Evolutionary conservation across 805 yeast genomes (phyloP).

Genomic region (Sugiyamaella chiloensis): DNA sequence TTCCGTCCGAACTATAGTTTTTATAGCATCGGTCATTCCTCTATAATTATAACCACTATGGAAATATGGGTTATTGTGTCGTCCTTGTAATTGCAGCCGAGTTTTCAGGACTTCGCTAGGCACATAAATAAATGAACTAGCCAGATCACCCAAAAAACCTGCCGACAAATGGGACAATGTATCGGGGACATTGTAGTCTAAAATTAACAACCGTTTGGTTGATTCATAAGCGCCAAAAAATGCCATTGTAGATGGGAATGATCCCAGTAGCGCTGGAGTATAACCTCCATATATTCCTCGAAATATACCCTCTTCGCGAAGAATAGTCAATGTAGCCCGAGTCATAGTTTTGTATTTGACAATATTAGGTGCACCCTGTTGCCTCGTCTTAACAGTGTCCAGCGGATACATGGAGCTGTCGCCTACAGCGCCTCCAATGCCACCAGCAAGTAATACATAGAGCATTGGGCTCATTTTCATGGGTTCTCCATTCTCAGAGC

Average conservation of each 20-base stretch:
- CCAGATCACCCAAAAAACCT: slow-evolving; percentile 92
- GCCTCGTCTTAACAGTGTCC: slow-evolving; percentile 95
- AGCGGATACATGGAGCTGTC: slow-evolving; percentile 92
- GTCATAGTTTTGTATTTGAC: slow-evolving; percentile 70
- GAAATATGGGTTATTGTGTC: slow-evolving; percentile 73
- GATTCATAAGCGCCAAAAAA: slow-evolving; percentile 89
- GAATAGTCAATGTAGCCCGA: slow-evolving; percentile 71
- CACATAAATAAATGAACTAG: slow-evolving; percentile 83
- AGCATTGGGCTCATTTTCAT: slow-evolving; percentile 21
- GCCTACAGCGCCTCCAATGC: slow-evolving; percentile 90
- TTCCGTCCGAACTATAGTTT: slow-evolving; percentile 61
- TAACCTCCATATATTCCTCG: slow-evolving; percentile 92
- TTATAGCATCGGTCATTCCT: slow-evolving; percentile 68
- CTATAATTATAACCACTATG: slow-evolving; percentile 82
- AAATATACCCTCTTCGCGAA: slow-evolving; percentile 76
- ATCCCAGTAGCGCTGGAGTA: slow-evolving; percentile 83
- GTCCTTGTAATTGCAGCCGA: slow-evolving; percentile 88
- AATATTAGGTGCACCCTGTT: slow-evolving; percentile 82
- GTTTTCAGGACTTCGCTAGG: slow-evolving; percentile 96
- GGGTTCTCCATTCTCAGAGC: not conserved
- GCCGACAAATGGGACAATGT: slow-evolving; percentile 76
- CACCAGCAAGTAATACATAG: slow-evolving; percentile 72
- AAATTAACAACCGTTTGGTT: slow-evolving; percentile 67
- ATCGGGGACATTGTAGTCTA: slow-evolving; percentile 64
- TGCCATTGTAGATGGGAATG: slow-evolving; percentile 87